Evolutionary conservation across 2,329 filamentous ascomycete species (phyloP).

Genomic region (Fusarium hostae): DNA sequence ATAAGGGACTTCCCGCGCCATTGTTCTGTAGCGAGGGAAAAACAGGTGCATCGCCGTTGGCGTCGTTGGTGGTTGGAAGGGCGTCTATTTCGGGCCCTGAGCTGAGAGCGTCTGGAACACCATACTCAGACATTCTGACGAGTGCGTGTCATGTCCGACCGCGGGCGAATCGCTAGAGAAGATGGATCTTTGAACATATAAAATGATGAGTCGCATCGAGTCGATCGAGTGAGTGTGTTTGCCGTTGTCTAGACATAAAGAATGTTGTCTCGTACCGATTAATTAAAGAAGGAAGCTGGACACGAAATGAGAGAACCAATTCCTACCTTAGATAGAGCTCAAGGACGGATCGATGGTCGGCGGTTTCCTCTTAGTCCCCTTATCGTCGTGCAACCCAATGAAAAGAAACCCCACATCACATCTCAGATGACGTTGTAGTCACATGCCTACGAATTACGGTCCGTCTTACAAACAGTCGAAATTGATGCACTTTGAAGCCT

Average conservation of each 20-base stretch:
- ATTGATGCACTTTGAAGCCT: neutral
- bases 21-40: slow-evolving; percentile 53
- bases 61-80: slow-evolving; percentile 27
- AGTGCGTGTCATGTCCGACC: slow-evolving; percentile 19
- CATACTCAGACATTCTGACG: slow-evolving; percentile 43
- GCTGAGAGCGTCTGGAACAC: slow-evolving; percentile 37
- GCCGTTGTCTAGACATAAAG: neutral
- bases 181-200: neutral
- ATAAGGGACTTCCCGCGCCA: slow-evolving; percentile 45
- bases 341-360: slow-evolving; percentile 7
- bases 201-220: neutral
- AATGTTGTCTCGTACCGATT: neutral
- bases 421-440: slow-evolving; percentile 35
- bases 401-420: slow-evolving; percentile 26
- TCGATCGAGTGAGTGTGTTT: neutral
- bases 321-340: neutral
- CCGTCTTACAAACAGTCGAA: neutral
- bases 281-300: neutral
- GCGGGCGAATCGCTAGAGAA: neutral
- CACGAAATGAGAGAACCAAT: neutral
- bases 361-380: slow-evolving; percentile 10
- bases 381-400: slow-evolving; percentile 18
- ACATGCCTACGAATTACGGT: neutral
- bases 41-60: slow-evolving; percentile 42
- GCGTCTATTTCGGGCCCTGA: slow-evolving; percentile 28